Base-by-base conservation (phyloP, 2,329 filamentous ascomycete species). In the Aspergillus tubingensis region DNA sequence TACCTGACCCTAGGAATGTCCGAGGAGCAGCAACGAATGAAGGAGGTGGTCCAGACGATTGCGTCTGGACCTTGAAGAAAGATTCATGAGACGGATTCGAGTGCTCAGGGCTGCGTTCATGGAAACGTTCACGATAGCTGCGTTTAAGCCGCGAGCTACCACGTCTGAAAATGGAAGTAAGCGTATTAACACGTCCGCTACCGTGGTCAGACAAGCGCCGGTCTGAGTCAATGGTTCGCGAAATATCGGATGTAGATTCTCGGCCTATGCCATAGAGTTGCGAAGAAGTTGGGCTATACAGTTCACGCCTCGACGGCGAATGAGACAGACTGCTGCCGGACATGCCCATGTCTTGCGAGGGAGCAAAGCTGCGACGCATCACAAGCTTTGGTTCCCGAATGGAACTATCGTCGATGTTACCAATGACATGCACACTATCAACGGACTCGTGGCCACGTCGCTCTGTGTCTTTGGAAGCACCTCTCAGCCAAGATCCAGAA, bases 81-180 rank as follows among this genome's bases (percentile, higher is more conserved):
- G 93, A 96, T 70, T 96, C 93, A 64, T 92, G 86, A 1, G 93
- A 96, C 0, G 92, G 91, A 70, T 96, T 96, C 4, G 92, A 92
- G 72, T 96, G 95, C n/a, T 93, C 92, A 0, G 91, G 90, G 3
- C 89, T 84, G 2, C 72, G 82, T 63, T 72, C 84, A 76, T 79
- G 78, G 61, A 77, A 80, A 48, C 77, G 74, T 25, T 80, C 78
- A 27, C 72, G 79, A 72, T 76, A 86, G 76, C 78, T 84, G 81
- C 74, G 80, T 82, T 81, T 85, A 80, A 77, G 81, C 69, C 80
- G 78, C 47, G 77, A 79, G 57, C 79, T 83, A 27, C 85, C 85
- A 74, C 89, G 89, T 68, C 86, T 86, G 76, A 97, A 91, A 38
- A 97, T 85, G 0, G 90, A 88, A 3, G 87, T 86, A 81, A 92